Percentiles rank a stretch among this genome's conserved stretches.
phyloP scores from a whole-genome alignment of 768 basidiomycete species.

The Lanmaoa pseudosensibilis region DNA sequence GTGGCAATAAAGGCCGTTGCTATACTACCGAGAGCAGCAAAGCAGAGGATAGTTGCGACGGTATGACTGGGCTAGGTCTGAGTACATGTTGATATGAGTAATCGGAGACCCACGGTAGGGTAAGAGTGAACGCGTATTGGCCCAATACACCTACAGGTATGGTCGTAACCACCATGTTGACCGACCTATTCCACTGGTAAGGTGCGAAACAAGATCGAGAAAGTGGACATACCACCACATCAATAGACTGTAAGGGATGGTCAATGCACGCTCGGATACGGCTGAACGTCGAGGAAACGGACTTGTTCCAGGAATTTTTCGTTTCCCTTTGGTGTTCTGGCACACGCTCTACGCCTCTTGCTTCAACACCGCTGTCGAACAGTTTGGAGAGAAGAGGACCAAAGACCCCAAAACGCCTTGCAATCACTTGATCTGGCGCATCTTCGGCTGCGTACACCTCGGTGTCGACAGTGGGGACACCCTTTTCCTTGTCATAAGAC shows the following conservation, averaged over 20 bases:
- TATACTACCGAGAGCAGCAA: conserved; percentile 43
- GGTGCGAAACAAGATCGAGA: background rate
- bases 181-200: conserved; percentile 36
- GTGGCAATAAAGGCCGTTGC: conserved; percentile 52
- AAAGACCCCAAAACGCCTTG: conserved; percentile 30
- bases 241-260: conserved; percentile 33
- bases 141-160: conserved; percentile 53
- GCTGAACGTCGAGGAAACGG: conserved; percentile 11
- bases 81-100: background rate
- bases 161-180: conserved; percentile 47
- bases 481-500: conserved; percentile 25
- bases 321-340: conserved; percentile 48
- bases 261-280: background rate
- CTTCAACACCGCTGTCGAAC: conserved; percentile 52
- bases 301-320: conserved; percentile 48
- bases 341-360: conserved; percentile 54
- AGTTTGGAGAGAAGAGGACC: conserved; percentile 38
- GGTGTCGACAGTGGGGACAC: background rate
- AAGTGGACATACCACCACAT: conserved; percentile 44
- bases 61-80: conserved; percentile 35
- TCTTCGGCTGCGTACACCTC: conserved; percentile 19
- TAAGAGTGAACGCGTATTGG: conserved; percentile 48
- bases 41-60: conserved; percentile 46
- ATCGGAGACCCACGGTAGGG: conserved; percentile 39
- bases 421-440: conserved; percentile 30